Percentiles rank a stretch among this genome's conserved stretches.
These are phyloP conservation scores for Aspergillus saccharolyticus DNA, from an alignment of 495 filamentous ascomycete genomes.

Conservation along the genomic window DNA sequence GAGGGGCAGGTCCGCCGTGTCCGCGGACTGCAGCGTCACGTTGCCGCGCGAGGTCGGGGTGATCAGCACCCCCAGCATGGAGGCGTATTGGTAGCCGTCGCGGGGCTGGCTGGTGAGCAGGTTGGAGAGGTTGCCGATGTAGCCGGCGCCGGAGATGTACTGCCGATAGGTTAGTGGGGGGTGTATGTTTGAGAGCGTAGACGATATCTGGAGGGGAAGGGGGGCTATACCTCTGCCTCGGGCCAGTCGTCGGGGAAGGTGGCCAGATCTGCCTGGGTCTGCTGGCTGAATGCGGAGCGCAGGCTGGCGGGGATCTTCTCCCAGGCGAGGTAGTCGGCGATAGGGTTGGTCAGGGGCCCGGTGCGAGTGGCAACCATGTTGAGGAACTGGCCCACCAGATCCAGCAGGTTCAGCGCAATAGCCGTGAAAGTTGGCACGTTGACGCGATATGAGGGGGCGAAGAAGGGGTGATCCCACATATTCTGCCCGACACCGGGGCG, in stretches of 20 bases:
- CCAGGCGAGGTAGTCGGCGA: constrained; percentile 39
- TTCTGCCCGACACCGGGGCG: constrained; percentile 48
- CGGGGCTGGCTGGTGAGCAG: constrained; percentile 29
- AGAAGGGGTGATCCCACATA: constrained; percentile 39
- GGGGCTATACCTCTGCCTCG: constrained; percentile 44
- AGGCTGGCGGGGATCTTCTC: constrained; percentile 44
- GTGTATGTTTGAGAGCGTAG: neutral
- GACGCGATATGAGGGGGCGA: constrained; percentile 18
- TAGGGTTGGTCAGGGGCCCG: constrained; percentile 35
- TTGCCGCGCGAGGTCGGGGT: constrained; percentile 51
- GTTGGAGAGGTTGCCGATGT: constrained; percentile 35
- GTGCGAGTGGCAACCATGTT: constrained; percentile 6
- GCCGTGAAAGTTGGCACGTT: constrained; percentile 18
- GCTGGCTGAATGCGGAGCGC: constrained; percentile 21
- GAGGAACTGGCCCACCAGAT: constrained; percentile 7
- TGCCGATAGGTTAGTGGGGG: constrained; percentile 12
- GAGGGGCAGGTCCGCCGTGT: constrained; percentile 41
- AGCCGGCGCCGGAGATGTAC: constrained; percentile 35
- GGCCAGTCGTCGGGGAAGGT: constrained; percentile 52
- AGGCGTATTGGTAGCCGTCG: constrained; percentile 47
- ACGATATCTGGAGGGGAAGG: neutral
- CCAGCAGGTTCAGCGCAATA: neutral
- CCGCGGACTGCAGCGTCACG: constrained; percentile 44
- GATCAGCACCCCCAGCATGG: constrained; percentile 35
- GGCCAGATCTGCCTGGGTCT: constrained; percentile 21